A percentile compares a stretch with the other conserved stretches of the same genome.
These are phyloP conservation scores for Staphylotrichum longicolle DNA, from an alignment of 495 filamentous ascomycete genomes.

Conservation along the genomic window DNA sequence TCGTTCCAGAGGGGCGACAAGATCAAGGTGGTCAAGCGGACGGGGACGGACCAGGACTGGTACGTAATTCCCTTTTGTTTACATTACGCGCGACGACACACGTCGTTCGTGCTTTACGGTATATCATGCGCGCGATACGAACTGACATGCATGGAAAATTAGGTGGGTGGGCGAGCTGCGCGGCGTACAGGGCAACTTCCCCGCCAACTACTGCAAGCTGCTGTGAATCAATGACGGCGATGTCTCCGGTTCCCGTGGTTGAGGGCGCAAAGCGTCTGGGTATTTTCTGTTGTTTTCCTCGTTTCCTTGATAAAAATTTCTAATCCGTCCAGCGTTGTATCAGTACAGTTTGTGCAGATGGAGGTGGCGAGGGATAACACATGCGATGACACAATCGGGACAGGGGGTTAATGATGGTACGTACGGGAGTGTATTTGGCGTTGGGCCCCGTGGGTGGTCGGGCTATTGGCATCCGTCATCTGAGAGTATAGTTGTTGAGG, in stretches of 20 bases:
- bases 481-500: too few relatives aligned
- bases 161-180: constrained; percentile 80
- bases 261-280: not conserved
- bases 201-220: constrained; percentile 80
- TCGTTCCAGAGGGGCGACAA: constrained; percentile 79
- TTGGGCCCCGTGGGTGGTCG: too few relatives aligned
- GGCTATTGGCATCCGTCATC: too few relatives aligned
- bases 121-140: too few relatives aligned
- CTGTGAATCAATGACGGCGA: not conserved
- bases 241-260: too few relatives aligned
- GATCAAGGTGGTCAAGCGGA: constrained; percentile 81
- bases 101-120: not conserved
- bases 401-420: too few relatives aligned
- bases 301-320: not conserved
- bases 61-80: not conserved
- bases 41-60: constrained; percentile 87
- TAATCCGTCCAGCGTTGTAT: too few relatives aligned
- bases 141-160: too few relatives aligned
- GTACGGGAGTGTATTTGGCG: too few relatives aligned
- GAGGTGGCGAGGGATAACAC: too few relatives aligned
- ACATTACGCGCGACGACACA: not conserved
- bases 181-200: constrained; percentile 75
- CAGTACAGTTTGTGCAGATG: too few relatives aligned
- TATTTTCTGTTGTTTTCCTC: not conserved
- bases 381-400: too few relatives aligned